A percentile compares a stretch with the other conserved stretches of the same genome.
phyloP scores from a whole-genome alignment of 2,329 filamentous ascomycete species.

The Hirsutella thompsonii region DNA sequence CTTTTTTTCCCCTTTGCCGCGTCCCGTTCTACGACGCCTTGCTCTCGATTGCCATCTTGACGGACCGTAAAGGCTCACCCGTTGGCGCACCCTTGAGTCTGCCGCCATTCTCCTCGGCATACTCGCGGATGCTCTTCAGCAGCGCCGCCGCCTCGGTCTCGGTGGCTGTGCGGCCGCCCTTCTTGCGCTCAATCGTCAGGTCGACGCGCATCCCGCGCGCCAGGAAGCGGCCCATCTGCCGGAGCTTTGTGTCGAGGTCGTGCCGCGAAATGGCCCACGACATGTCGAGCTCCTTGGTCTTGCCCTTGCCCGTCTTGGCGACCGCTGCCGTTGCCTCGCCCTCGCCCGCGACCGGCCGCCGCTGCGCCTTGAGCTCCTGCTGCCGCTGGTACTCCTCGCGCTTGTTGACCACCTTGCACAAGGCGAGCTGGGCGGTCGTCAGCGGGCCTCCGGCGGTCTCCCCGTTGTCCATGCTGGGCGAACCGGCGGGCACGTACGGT shows the following conservation, averaged over 20 bases:
- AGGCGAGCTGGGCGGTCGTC: slow-evolving; percentile 27
- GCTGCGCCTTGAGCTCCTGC: slow-evolving; percentile 25
- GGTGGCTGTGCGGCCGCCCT: slow-evolving; percentile 46
- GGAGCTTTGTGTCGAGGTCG: slow-evolving; percentile 62
- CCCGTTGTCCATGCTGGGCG: too few relatives aligned
- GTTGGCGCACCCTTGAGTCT: slow-evolving; percentile 28
- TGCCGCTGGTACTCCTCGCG: slow-evolving; percentile 30
- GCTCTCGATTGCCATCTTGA: slow-evolving; percentile 30
- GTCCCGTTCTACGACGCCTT: slow-evolving; percentile 4
- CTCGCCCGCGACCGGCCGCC: too few relatives aligned
- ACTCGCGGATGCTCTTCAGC: slow-evolving; percentile 27
- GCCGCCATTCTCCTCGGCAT: slow-evolving; percentile 20
- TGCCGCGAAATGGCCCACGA: slow-evolving; percentile 75
- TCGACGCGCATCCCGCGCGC: slow-evolving; percentile 65
- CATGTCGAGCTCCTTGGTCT: slow-evolving; percentile 68
- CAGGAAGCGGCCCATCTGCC: slow-evolving; percentile 56
- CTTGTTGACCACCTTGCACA: slow-evolving; percentile 61
- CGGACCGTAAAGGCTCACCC: slow-evolving; percentile 30
- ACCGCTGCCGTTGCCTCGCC: slow-evolving; percentile 24
- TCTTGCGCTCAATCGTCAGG: slow-evolving; percentile 53
- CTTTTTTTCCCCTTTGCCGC: too few relatives aligned
- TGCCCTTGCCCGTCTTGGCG: slow-evolving; percentile 25
- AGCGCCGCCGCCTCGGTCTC: slow-evolving; percentile 47
- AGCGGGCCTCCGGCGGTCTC: slow-evolving; percentile 9
- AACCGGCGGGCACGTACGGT: slow-evolving; percentile 21